These are phyloP conservation scores for Penicillium desertorum DNA, from an alignment of 495 filamentous ascomycete species.

Conservation along the genomic window DNA sequence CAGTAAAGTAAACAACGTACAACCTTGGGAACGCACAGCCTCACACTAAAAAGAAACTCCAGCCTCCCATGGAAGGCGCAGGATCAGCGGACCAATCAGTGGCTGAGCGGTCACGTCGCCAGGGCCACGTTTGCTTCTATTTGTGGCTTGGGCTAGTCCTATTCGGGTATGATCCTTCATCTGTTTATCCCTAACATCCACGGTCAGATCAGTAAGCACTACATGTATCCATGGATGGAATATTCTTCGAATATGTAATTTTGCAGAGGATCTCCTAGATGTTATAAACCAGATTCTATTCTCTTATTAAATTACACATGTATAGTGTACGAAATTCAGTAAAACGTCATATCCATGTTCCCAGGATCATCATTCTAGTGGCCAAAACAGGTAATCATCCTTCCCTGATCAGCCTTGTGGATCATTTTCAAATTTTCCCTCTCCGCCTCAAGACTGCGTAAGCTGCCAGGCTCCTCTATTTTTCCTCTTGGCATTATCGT, in stretches of 20 bases:
- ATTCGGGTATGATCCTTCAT: not conserved
- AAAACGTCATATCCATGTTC: constrained; percentile 10
- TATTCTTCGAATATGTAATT: not conserved
- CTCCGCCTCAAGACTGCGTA: constrained; percentile 11
- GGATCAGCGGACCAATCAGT: constrained; percentile 21
- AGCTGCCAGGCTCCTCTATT: constrained; percentile 21
- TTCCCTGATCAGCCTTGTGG: constrained; percentile 26
- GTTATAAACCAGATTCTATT: too few species aligned
- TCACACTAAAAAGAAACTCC: constrained; percentile 17
- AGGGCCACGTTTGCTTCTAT: constrained; percentile 33
- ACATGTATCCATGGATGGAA: too few species aligned
- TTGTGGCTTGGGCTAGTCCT: constrained; percentile 23
- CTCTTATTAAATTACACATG: too few species aligned
- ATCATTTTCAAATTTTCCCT: constrained; percentile 9
- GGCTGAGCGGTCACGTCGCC: constrained; percentile 9
- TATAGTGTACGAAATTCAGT: not conserved
- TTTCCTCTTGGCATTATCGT: constrained; percentile 21
- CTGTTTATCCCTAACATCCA: not conserved
- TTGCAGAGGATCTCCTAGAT: not conserved
- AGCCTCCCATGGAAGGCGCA: constrained; percentile 28
- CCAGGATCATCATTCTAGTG: constrained; percentile 22
- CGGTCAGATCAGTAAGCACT: not conserved
- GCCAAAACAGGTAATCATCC: constrained; percentile 12
- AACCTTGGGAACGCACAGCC: constrained; percentile 10
- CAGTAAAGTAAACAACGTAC: not conserved